phyloP scores from a whole-genome alignment of 1,284 basidiomycete species.

The Pyrrhoderma noxium region DNA sequence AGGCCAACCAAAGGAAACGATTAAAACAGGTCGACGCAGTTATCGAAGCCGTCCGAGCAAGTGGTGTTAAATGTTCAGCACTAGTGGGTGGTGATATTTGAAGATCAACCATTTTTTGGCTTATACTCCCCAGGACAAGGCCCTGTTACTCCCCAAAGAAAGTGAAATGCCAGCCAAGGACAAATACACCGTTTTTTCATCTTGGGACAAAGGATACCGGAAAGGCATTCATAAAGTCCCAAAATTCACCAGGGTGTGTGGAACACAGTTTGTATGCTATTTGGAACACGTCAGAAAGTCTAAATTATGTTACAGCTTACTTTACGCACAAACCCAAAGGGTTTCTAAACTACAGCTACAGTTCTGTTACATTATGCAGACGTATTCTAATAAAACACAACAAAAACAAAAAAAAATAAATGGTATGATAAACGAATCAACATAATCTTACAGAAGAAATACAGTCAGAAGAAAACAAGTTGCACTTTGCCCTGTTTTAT shows the following conservation, averaged over 20 bases:
- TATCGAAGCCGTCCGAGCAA: conserved; percentile 78
- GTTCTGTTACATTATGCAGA: conserved; percentile 9
- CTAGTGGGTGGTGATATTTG: conserved; percentile 48
- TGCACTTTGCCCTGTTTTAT: conserved; percentile 67
- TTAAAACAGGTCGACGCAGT: conserved; percentile 92
- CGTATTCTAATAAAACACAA: conserved; percentile 4
- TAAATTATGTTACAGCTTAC: conserved; percentile 50
- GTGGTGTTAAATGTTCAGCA: conserved; percentile 70
- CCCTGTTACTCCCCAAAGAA: conserved; percentile 79
- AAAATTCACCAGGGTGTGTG: conserved; percentile 83
- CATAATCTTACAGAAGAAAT: not conserved
- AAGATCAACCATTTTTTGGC: not conserved
- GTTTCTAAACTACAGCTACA: conserved; percentile 50
- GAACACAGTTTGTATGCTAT: not conserved
- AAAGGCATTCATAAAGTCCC: conserved; percentile 97
- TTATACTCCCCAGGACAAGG: conserved; percentile 41
- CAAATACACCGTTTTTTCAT: conserved; percentile 92
- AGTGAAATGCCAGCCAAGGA: conserved; percentile 82
- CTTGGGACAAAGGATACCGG: conserved; percentile 67
- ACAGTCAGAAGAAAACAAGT: conserved; percentile 60
- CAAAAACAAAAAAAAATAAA: not conserved
- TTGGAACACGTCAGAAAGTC: not conserved
- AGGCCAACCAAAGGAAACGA: conserved; percentile 83
- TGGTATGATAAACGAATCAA: not conserved
- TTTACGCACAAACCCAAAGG: conserved; percentile 78